A percentile compares a stretch with the other conserved stretches of the same genome.
Conservation (phyloP, 2,329 filamentous ascomycete genomes). For the Sarocladiaceae sp. region DNA sequence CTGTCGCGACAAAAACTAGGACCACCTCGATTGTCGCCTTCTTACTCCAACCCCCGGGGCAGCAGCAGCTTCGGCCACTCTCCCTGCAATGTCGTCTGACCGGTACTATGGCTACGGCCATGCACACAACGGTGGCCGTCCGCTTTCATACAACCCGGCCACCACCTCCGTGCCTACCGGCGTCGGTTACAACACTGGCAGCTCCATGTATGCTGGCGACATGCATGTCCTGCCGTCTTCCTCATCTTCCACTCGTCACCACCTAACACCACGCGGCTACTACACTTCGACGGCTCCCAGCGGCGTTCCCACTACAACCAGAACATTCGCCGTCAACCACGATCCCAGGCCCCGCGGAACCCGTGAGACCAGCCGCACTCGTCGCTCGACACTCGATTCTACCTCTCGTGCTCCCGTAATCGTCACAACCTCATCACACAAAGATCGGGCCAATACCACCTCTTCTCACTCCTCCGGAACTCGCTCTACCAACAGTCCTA, state of each 20-base stretch:
- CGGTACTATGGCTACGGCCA: conserved; percentile 35
- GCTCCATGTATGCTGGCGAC: conserved; percentile 47
- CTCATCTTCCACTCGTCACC: conserved; percentile 26
- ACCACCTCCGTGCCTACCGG: conserved; percentile 50
- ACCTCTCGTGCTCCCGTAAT: conserved; percentile 49
- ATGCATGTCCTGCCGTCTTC: conserved; percentile 48
- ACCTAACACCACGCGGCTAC: conserved; percentile 28
- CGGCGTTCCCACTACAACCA: conserved; percentile 38
- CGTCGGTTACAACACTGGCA: conserved; percentile 46
- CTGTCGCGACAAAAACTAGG: too few relatives aligned
- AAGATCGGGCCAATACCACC: conserved; percentile 34
- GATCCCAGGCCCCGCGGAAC: conserved; percentile 31
- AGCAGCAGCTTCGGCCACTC: neutral
- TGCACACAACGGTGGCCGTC: conserved; percentile 36
- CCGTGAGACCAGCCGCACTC: conserved; percentile 43
- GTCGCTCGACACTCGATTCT: conserved; percentile 50
- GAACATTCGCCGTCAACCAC: conserved; percentile 52
- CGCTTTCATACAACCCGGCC: conserved; percentile 43
- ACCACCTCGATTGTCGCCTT: conserved; percentile 14
- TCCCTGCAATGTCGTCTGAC: conserved; percentile 42
- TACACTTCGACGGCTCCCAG: conserved; percentile 28
- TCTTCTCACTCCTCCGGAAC: conserved; percentile 30
- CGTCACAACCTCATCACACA: conserved; percentile 50
- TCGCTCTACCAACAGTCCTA: conserved; percentile 1
- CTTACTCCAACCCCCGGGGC: conserved; percentile 13